Base-by-base conservation (phyloP, 129 eudicot genomes). In the Silybum marianum region DNA sequence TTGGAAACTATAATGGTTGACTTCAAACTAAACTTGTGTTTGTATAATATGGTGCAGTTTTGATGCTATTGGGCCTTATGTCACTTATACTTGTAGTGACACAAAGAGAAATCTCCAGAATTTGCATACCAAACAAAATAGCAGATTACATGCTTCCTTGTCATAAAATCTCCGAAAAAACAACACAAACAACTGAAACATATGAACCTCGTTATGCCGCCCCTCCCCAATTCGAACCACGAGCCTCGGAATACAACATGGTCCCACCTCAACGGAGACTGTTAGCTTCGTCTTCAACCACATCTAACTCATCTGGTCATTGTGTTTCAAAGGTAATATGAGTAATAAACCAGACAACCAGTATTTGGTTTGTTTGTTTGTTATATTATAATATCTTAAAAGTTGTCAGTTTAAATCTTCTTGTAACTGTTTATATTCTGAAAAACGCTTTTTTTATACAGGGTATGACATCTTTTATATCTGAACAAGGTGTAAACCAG, bases 141-240 rank as follows among this genome's bases (percentile, higher is more conserved):
- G 92, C 87, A 30, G 23, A 82, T 73, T 71, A 75, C 26, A 89
- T 89, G 92, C 92, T 89, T 78, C 92, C 92, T 30, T 89, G 92
- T 71, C 82, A 79, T 30, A 88, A 74, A 74, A 71, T 40, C 10
- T 22, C 40, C 0, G 13, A 62, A 11, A 46, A 62, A 13, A 60
- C 78, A 8, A 18, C 23, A 18, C 69, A 62, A 72, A 77, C 82
- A 71, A 83, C 78, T 14, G 75, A 83, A 77, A 74, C 86, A 63
- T 83, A 83, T 78, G 74, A 72, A 72, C 26, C 69, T 10, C 73
- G 2, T 34, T 63, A 83, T 21, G 74, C 39, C 42, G 23, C 78
- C 6, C 36, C 82, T 7, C 74, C 78, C 16, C 38, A 14, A 79
- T 83, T 42, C 46, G 74, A 77, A 28, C 78, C 74, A 26, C 40